Conservation (phyloP, 2,329 filamentous ascomycete genomes). For the Sclerotinia spermophila region DNA sequence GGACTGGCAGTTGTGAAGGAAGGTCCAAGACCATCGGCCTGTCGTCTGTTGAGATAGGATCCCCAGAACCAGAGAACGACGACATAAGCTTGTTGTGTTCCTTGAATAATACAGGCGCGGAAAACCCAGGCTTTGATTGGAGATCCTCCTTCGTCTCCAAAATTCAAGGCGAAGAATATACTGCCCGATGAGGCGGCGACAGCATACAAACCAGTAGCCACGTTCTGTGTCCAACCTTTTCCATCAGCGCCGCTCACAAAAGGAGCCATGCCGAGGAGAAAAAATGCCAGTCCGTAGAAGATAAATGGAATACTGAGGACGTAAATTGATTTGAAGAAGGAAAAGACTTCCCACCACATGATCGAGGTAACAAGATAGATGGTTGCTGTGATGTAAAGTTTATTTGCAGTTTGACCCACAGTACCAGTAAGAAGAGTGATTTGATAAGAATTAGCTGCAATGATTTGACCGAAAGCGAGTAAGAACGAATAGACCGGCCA, state of each 20-base stretch:
- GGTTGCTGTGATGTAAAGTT: conserved; percentile 57
- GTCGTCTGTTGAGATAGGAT: conserved; percentile 38
- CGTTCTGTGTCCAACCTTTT: conserved; percentile 48
- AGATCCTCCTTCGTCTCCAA: conserved; percentile 59
- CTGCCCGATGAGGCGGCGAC: conserved; percentile 60
- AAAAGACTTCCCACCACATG: conserved; percentile 62
- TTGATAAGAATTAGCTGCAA: conserved; percentile 64
- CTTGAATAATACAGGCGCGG: conserved; percentile 62
- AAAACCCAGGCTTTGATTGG: conserved; percentile 65
- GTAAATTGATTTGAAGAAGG: conserved; percentile 53
- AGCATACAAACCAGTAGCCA: conserved; percentile 59
- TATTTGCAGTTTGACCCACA: conserved; percentile 54
- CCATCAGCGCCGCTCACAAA: conserved; percentile 40
- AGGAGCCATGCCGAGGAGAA: conserved; percentile 61
- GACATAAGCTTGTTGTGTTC: conserved; percentile 63
- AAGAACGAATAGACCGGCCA: conserved; percentile 63
- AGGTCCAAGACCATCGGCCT: conserved; percentile 32
- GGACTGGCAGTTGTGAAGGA: conserved; percentile 42
- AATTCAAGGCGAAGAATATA: conserved; percentile 65
- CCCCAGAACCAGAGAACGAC: conserved; percentile 67
- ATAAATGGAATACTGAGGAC: conserved; percentile 49
- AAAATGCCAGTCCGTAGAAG: conserved; percentile 57
- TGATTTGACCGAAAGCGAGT: conserved; percentile 57
- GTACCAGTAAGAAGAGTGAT: conserved; percentile 64
- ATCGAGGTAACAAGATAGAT: conserved; percentile 57